A percentile compares a stretch with the other conserved stretches of the same genome.
Conservation (phyloP, 257 asterid species). For the Jacaranda copaia region DNA sequence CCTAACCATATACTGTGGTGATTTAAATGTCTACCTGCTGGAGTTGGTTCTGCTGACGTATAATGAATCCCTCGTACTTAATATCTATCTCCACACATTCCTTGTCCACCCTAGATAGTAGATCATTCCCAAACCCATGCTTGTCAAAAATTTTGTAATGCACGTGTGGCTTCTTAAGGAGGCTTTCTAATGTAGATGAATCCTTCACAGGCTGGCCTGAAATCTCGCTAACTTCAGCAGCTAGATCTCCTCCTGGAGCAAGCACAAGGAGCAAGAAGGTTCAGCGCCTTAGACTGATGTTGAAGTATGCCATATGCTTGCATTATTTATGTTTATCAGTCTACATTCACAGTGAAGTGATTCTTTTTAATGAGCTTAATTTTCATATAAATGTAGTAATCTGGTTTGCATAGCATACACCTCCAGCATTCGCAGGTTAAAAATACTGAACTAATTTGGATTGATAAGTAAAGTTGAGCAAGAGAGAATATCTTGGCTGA, state of each 20-base stretch:
- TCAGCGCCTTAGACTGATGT: neutral
- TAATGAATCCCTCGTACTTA: constrained; percentile 92
- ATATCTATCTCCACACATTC: constrained; percentile 94
- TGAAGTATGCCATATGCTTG: neutral
- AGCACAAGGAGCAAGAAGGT: neutral
- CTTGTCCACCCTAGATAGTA: constrained; percentile 76
- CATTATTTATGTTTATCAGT: neutral
- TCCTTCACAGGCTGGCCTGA: constrained; percentile 90
- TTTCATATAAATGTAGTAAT: neutral
- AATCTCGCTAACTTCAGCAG: constrained; percentile 69
- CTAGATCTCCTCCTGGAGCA: constrained; percentile 78
- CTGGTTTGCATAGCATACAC: neutral
- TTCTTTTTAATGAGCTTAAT: neutral
- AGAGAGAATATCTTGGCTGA: neutral
- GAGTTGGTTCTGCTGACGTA: constrained; percentile 89
- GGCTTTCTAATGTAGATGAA: constrained; percentile 82
- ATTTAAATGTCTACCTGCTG: constrained; percentile 66
- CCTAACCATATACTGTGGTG: constrained; percentile 17
- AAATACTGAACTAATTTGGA: neutral
- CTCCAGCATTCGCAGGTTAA: neutral
- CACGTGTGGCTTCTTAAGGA: constrained; percentile 95
- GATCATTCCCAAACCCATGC: constrained; percentile 88
- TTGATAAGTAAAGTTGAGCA: neutral
- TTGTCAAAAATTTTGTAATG: constrained; percentile 79
- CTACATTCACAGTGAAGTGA: neutral